Conservation (phyloP, 768 basidiomycete species). For the Amanita fuliginea region DNA sequence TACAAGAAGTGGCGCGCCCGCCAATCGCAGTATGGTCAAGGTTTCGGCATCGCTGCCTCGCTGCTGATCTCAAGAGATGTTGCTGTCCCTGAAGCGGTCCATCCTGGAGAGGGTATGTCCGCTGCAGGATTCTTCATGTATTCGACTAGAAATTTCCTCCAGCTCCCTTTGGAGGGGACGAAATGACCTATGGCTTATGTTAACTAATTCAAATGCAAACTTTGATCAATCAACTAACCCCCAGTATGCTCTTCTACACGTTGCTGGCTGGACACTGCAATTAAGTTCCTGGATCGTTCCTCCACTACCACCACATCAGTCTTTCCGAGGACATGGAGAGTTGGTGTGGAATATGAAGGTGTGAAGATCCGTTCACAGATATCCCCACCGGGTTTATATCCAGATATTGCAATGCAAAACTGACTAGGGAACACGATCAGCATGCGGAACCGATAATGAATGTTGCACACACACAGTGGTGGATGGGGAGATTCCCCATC, state of each 20-base stretch:
- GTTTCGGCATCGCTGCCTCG: conserved; percentile 14
- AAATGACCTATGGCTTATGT: conserved; percentile 54
- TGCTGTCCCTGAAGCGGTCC: conserved; percentile 34
- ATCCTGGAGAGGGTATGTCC: conserved; percentile 35
- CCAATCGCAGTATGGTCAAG: neutral
- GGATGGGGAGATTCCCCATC: conserved; percentile 60
- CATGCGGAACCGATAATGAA: neutral
- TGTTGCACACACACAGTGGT: conserved; percentile 46
- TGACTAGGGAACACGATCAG: conserved; percentile 25
- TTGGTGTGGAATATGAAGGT: conserved; percentile 51
- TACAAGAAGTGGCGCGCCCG: neutral
- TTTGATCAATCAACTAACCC: conserved; percentile 34
- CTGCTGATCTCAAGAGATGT: conserved; percentile 26
- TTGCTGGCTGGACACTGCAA: conserved; percentile 40
- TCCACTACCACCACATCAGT: conserved; percentile 66
- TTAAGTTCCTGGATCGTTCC: conserved; percentile 51
- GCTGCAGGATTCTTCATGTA: conserved; percentile 47
- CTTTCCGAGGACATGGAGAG: conserved; percentile 68
- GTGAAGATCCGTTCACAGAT: conserved; percentile 39
- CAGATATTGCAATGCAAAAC: conserved; percentile 70
- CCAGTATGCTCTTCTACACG: conserved; percentile 73
- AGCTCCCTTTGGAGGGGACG: conserved; percentile 65
- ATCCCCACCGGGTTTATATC: conserved; percentile 47
- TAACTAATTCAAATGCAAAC: neutral
- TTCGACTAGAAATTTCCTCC: conserved; percentile 64